Evolutionary conservation across 495 filamentous ascomycete species (phyloP).

Genomic region (Neohortaea acidophila): DNA sequence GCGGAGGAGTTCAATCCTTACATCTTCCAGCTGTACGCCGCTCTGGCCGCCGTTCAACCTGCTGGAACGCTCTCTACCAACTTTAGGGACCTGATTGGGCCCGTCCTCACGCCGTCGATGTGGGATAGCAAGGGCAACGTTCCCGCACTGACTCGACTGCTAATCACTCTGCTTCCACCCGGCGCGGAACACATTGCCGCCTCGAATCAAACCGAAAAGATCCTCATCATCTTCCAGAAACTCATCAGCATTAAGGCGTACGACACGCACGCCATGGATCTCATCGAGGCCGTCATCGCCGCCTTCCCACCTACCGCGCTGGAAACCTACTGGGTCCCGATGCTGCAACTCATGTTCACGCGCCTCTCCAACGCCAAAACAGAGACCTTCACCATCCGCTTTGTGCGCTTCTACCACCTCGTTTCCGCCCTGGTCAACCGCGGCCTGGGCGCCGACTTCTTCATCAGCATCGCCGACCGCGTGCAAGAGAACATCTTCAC

Average conservation of each 20-base stretch:
- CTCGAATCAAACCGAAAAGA: constrained; percentile 60
- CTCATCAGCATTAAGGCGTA: constrained; percentile 57
- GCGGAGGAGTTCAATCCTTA: constrained; percentile 92
- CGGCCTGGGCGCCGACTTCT: constrained; percentile 76
- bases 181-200: constrained; percentile 53
- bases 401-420: constrained; percentile 85
- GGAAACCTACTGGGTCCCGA: constrained; percentile 60
- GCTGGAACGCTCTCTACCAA: constrained; percentile 54
- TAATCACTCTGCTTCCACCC: constrained; percentile 71
- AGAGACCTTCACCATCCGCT: constrained; percentile 63
- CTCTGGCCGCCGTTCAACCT: constrained; percentile 70
- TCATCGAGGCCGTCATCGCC: constrained; percentile 64
- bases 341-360: constrained; percentile 68
- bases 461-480: constrained; percentile 63
- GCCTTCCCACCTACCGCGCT: constrained; percentile 58
- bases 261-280: constrained; percentile 72
- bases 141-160: constrained; percentile 69
- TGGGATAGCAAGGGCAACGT: constrained; percentile 92
- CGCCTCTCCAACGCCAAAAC: constrained; percentile 65
- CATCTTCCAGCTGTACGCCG: constrained; percentile 86
- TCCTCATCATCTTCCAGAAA: constrained; percentile 86
- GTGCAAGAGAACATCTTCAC: constrained; percentile 70
- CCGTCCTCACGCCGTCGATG: constrained; percentile 55
- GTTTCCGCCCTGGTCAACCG: constrained; percentile 59
- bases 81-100: constrained; percentile 59